These are phyloP conservation scores for Pleurotus giganteus DNA, from an alignment of 768 basidiomycete genomes.

Conservation along the genomic window DNA sequence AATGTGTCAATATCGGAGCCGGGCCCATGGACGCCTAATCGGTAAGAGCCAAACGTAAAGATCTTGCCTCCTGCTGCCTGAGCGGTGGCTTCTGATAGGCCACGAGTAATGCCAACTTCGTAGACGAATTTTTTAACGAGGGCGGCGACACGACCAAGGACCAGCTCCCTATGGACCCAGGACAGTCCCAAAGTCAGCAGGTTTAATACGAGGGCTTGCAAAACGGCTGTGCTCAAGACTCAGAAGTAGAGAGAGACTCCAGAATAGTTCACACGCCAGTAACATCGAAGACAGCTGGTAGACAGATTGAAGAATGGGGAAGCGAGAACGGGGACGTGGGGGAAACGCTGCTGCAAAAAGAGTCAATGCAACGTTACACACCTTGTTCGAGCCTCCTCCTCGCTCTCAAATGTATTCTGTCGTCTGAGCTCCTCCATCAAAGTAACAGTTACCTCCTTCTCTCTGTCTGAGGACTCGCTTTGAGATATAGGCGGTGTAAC, in stretches of 20 bases:
- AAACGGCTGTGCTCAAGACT: too few species aligned
- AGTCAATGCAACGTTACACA: slow-evolving; percentile 37
- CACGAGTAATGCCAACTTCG: slow-evolving; percentile 71
- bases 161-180: slow-evolving; percentile 69
- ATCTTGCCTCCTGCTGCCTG: slow-evolving; percentile 95
- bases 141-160: slow-evolving; percentile 84
- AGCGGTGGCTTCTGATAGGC: slow-evolving; percentile 86
- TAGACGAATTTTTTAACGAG: slow-evolving; percentile 93
- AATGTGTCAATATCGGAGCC: slow-evolving; percentile 98
- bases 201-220: not conserved
- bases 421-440: slow-evolving; percentile 88
- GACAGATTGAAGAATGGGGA: too few species aligned
- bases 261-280: too few species aligned
- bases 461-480: slow-evolving; percentile 68
- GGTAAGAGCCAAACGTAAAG: slow-evolving; percentile 98
- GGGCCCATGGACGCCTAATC: slow-evolving; percentile 95
- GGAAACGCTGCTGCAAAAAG: not conserved
- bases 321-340: not conserved
- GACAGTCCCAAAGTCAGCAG: slow-evolving; percentile 7
- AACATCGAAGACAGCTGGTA: too few species aligned
- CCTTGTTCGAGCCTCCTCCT: slow-evolving; percentile 87
- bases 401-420: slow-evolving; percentile 86
- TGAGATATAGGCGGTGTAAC: slow-evolving; percentile 87
- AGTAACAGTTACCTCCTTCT: slow-evolving; percentile 79
- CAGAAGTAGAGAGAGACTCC: too few species aligned